A percentile compares a stretch with the other conserved stretches of the same genome.
These are phyloP conservation scores for Periconia sp. DNA, from an alignment of 2,329 filamentous ascomycete genomes.

Conservation along the genomic window DNA sequence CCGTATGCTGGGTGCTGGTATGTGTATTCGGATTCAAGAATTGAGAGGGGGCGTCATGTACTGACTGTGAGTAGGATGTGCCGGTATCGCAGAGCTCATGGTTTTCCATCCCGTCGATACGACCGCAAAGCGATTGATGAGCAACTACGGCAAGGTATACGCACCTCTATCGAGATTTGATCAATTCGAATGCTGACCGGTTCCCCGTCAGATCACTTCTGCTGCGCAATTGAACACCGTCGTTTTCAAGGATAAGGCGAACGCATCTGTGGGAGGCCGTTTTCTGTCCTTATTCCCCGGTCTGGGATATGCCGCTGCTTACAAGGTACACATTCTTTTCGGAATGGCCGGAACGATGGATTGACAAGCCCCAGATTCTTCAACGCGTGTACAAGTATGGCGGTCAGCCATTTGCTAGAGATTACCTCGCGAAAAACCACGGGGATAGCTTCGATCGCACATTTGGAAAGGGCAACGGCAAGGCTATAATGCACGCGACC, in stretches of 20 bases:
- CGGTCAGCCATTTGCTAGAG: constrained; percentile 90
- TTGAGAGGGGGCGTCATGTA: background rate
- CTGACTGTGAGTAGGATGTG: constrained; percentile 65
- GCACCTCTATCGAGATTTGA: background rate
- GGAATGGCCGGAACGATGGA: background rate
- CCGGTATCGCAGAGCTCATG: constrained; percentile 88
- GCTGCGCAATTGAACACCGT: constrained; percentile 76
- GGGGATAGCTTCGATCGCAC: constrained; percentile 80
- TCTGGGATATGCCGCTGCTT: constrained; percentile 93
- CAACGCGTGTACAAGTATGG: constrained; percentile 99
- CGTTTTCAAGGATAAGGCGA: constrained; percentile 88
- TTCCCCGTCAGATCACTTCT: constrained; percentile 53
- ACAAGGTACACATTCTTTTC: constrained; percentile 66
- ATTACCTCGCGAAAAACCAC: constrained; percentile 81
- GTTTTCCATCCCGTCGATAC: constrained; percentile 86
- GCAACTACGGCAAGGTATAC: constrained; percentile 78
- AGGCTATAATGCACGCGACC: constrained; percentile 96
- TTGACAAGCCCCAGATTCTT: constrained; percentile 60
- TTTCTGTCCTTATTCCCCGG: constrained; percentile 97
- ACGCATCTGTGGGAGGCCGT: constrained; percentile 69
- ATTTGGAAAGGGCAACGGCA: constrained; percentile 96
- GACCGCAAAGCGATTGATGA: constrained; percentile 98
- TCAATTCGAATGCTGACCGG: constrained; percentile 16
- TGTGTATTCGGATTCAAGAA: background rate
- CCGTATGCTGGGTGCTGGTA: constrained; percentile 89